Conservation (phyloP, 164 flowering plant genomes). For the Houttuynia cordata region DNA sequence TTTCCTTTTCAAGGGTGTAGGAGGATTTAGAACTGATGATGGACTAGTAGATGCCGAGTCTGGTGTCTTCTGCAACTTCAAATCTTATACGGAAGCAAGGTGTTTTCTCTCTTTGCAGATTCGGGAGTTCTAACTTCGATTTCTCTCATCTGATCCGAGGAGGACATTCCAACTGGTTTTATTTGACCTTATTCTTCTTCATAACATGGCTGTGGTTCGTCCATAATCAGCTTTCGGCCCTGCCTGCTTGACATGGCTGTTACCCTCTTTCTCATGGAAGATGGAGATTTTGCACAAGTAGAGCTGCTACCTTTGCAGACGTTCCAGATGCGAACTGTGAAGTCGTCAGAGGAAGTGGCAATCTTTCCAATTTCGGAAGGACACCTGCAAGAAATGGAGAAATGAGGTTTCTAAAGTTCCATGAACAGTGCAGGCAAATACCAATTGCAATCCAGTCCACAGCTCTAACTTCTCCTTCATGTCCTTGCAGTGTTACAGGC, state of each 20-base stretch:
- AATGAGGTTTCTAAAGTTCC: not conserved
- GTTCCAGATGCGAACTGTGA: slow-evolving; percentile 56
- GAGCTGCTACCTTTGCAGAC: slow-evolving; percentile 23
- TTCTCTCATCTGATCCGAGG: slow-evolving; percentile 10
- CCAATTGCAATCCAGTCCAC: slow-evolving; percentile 36
- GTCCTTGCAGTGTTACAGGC: slow-evolving; percentile 55
- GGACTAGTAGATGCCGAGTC: slow-evolving; percentile 20
- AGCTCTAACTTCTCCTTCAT: slow-evolving; percentile 85
- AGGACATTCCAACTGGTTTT: slow-evolving; percentile 8
- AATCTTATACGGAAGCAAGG: slow-evolving; percentile 12
- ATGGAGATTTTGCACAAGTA: slow-evolving; percentile 29
- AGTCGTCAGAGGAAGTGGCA: slow-evolving; percentile 84
- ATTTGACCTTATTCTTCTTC: slow-evolving; percentile 6
- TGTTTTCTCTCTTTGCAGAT: slow-evolving; percentile 21
- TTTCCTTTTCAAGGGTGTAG: slow-evolving; percentile 37
- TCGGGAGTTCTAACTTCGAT: slow-evolving; percentile 45
- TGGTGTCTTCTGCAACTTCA: slow-evolving; percentile 21
- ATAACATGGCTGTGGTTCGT: slow-evolving; percentile 16
- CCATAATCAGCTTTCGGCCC: slow-evolving; percentile 25
- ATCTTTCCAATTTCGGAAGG: slow-evolving; percentile 60
- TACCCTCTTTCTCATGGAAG: slow-evolving; percentile 47
- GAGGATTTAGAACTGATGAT: slow-evolving; percentile 48
- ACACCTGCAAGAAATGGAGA: slow-evolving; percentile 37
- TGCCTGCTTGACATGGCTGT: slow-evolving; percentile 42
- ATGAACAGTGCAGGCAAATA: not conserved